A percentile compares a stretch with the other conserved stretches of the same genome.
Conservation (phyloP, 768 basidiomycete genomes). For the Sporobolomyces pararoseus region DNA sequence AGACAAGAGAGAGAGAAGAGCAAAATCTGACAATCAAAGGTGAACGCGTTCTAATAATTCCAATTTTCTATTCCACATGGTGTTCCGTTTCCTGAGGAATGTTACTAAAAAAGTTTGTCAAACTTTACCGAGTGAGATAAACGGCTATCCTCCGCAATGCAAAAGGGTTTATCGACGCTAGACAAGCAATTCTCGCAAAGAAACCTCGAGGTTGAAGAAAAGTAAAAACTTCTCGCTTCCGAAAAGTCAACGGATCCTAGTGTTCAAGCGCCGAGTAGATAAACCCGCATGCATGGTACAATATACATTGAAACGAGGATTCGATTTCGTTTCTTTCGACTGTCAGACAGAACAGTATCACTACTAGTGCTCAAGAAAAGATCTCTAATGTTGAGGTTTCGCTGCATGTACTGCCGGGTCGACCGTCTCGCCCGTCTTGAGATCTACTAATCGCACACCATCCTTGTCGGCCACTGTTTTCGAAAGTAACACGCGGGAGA, state of each 20-base stretch:
- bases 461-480: slow-evolving; percentile 41
- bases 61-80: too few species aligned
- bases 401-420: slow-evolving; percentile 7
- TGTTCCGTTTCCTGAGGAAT: not conserved
- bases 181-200: not conserved
- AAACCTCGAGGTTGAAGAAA: not conserved
- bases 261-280: too few species aligned
- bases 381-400: slow-evolving; percentile 2
- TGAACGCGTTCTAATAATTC: too few species aligned
- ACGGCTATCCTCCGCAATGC: not conserved
- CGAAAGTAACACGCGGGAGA: not conserved
- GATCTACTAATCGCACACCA: slow-evolving; percentile 37
- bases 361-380: too few species aligned
- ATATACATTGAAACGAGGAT: too few species aligned
- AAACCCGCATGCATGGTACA: too few species aligned
- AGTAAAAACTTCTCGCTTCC: too few species aligned
- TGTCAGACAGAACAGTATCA: too few species aligned
- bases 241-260: too few species aligned
- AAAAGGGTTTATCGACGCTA: not conserved
- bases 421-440: slow-evolving; percentile 28
- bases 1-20: not conserved
- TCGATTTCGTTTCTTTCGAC: too few species aligned
- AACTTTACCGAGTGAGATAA: not conserved
- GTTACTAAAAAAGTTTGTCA: not conserved
- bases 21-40: too few species aligned